phyloP scores from a whole-genome alignment of 306 rosid genomes.

The Argentina anserina region DNA sequence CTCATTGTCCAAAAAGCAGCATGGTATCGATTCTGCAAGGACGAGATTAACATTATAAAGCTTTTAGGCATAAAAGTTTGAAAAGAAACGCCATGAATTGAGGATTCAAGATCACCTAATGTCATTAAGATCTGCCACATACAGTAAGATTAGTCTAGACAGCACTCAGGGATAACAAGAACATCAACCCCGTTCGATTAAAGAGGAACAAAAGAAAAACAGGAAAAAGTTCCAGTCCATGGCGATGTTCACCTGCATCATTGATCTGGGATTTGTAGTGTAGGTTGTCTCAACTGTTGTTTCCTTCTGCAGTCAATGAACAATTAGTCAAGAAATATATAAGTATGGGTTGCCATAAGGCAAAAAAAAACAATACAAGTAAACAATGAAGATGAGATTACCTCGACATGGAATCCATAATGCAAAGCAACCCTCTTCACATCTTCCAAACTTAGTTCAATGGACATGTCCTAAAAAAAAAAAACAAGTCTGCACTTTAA shows the following conservation, averaged over 20 bases:
- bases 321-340: constrained; percentile 4
- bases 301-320: constrained; percentile 65
- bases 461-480: constrained; percentile 70
- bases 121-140: background rate
- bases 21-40: constrained; percentile 75
- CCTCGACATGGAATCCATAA: constrained; percentile 81
- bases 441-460: constrained; percentile 95
- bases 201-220: background rate
- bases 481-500: background rate
- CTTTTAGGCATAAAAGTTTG: constrained; percentile 1
- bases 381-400: constrained; percentile 32
- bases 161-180: background rate
- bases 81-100: background rate
- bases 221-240: background rate
- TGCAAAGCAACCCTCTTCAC: constrained; percentile 74
- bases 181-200: background rate
- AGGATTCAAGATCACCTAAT: background rate
- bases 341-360: constrained; percentile 12
- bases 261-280: constrained; percentile 74
- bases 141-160: background rate
- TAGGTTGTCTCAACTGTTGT: constrained; percentile 77
- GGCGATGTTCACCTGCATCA: constrained; percentile 86
- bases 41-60: background rate
- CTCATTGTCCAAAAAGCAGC: constrained; percentile 94
- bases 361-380: background rate